Conservation (phyloP, 108 stramenopile genomes). For the Cyclotella sp. region DNA sequence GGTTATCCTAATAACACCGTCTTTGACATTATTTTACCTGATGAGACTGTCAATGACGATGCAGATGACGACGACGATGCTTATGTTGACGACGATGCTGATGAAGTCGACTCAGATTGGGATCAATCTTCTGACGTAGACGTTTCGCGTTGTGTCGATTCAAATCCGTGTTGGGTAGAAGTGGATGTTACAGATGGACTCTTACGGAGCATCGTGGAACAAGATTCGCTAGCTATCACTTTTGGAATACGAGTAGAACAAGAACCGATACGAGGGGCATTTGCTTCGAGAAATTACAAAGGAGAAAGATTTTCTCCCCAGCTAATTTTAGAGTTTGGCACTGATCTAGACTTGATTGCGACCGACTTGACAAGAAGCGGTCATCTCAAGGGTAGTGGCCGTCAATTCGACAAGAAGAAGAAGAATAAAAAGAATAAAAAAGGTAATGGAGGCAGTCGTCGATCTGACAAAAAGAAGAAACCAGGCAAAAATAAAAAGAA, state of each 20-base stretch:
- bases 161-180: not conserved
- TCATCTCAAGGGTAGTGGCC: not conserved
- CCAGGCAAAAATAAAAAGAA: no score
- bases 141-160: not conserved
- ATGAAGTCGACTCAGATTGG: not conserved
- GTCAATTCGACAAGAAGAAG: not conserved
- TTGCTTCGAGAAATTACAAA: slow-evolving; percentile 1
- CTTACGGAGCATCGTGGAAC: not conserved
- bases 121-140: not conserved
- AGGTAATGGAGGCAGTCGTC: no score
- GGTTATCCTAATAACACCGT: not conserved
- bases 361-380: not conserved
- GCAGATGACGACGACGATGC: not conserved
- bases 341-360: not conserved
- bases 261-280: not conserved
- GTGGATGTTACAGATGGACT: not conserved
- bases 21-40: not conserved
- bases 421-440: not conserved
- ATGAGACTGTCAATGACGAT: no score
- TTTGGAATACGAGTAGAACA: not conserved
- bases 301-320: not conserved
- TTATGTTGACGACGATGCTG: not conserved
- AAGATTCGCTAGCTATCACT: not conserved
- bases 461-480: no score
- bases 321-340: not conserved